Evolutionary conservation across 2,329 filamentous ascomycete genomes (phyloP), one percentile per base, ranked within the genome.

Genomic region (Cordyceps farinosa): DNA sequence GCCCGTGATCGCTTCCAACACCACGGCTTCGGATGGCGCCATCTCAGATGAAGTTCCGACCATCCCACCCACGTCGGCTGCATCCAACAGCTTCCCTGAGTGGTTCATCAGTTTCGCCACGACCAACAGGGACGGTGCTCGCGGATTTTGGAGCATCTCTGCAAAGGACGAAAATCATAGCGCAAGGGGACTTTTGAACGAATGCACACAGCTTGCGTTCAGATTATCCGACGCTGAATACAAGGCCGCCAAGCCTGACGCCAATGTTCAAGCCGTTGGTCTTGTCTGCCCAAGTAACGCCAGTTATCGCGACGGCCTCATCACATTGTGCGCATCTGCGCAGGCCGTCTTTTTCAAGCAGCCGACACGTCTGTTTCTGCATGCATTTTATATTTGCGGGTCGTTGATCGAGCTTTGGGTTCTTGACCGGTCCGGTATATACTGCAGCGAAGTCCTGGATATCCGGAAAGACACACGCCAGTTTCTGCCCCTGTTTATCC

Each of bases 281-380:
- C 32, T 40, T n/a, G 30, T 48, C 6, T 62, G 30, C 30, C 3
- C 17, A 9, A 9, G 11, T 7, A 8, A 48, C 30, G 38, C 22
- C 8, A 29, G 4, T 30, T 62, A 62, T 40, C 50, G 48, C 10
- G 40, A 38, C 11, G 50, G 50, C 3, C 48, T 55, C 7, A 17
- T 52, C 15, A 29, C n/a, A 2, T 27, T 62, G 36, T 62, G 30
- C 30, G n/a, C 13, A 6, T 29, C 36, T 27, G 59, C 59, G 15
- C 42, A 40, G 22, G 13, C 17, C n/a, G 42, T 48, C 32, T 48
- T 48, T 30, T 13, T 17, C 1, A 1, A 22, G 10, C 51, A 62
- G 32, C 50, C 59, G 13, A 38, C 48, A 27, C 59, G 59, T n/a
- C 50, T 22, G 13, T 62, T 55, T 22, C 15, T 62, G 30, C 59